Percentiles rank a stretch among this genome's conserved stretches.
Evolutionary conservation across 345 rosid species (phyloP).

Genomic region (Populus nigra): DNA sequence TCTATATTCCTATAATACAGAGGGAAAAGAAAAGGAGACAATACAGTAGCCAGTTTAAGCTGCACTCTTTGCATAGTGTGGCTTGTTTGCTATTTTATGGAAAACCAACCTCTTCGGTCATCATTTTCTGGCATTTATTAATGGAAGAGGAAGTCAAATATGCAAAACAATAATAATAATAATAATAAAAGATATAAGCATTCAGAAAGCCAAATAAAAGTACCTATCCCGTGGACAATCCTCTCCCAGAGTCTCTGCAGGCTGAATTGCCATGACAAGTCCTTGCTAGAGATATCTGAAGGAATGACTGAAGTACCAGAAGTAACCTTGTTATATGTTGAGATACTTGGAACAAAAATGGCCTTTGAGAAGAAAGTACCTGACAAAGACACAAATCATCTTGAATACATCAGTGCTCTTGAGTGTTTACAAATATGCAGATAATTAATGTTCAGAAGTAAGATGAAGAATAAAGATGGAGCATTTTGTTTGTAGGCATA

Average conservation of each 20-base stretch:
- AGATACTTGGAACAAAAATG: conserved; percentile 77
- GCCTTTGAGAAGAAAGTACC: conserved; percentile 78
- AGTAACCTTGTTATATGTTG: conserved; percentile 71
- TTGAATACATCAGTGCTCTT: background rate
- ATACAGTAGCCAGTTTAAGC: background rate
- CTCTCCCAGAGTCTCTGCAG: conserved; percentile 77
- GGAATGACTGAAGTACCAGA: conserved; percentile 51
- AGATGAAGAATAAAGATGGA: background rate
- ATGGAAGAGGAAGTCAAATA: too few species aligned
- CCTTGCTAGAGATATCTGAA: conserved; percentile 38
- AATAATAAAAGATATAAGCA: background rate
- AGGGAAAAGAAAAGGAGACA: background rate
- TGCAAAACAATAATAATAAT: background rate
- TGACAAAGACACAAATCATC: conserved; percentile 28
- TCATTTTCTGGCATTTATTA: background rate
- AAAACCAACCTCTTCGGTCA: background rate
- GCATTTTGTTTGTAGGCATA: background rate
- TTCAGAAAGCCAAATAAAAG: background rate
- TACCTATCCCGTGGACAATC: conserved; percentile 62
- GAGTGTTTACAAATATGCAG: background rate
- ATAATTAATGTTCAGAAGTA: background rate
- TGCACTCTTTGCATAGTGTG: background rate
- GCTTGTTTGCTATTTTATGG: background rate
- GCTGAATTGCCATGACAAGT: conserved; percentile 73
- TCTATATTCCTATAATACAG: background rate